Conservation (phyloP, 2,329 filamentous ascomycete genomes). For the Penicillium janthinellum region DNA sequence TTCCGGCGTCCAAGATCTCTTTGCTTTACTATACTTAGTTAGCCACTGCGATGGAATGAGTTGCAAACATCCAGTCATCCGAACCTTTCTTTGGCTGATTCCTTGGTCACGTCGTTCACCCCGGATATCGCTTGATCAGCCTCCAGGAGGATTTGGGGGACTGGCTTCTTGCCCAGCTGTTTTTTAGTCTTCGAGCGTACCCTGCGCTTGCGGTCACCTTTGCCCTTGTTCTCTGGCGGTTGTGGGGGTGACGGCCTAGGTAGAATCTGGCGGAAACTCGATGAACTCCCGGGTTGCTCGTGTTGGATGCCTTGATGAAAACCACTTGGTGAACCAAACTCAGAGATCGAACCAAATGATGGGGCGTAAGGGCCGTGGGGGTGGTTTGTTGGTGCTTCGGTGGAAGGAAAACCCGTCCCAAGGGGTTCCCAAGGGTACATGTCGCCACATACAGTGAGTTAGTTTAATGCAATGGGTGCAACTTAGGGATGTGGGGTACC, state of each 20-base stretch:
- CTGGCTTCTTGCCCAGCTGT: neutral
- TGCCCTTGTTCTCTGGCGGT: neutral
- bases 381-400: neutral
- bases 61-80: neutral
- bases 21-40: neutral
- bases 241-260: neutral
- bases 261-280: neutral
- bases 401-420: neutral
- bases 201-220: neutral
- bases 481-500: neutral
- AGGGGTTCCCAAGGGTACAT: neutral
- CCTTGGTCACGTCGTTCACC: neutral
- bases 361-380: neutral
- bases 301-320: neutral
- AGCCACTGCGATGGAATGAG: neutral
- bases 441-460: neutral
- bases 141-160: neutral
- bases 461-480: neutral
- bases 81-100: neutral
- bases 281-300: neutral
- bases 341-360: neutral
- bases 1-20: neutral
- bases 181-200: neutral
- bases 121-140: neutral
- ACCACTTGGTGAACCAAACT: neutral